Percentiles rank a stretch among this genome's conserved stretches.
phyloP scores from a whole-genome alignment of 163 green algal genomes.

The Scenedesmus sp. region DNA sequence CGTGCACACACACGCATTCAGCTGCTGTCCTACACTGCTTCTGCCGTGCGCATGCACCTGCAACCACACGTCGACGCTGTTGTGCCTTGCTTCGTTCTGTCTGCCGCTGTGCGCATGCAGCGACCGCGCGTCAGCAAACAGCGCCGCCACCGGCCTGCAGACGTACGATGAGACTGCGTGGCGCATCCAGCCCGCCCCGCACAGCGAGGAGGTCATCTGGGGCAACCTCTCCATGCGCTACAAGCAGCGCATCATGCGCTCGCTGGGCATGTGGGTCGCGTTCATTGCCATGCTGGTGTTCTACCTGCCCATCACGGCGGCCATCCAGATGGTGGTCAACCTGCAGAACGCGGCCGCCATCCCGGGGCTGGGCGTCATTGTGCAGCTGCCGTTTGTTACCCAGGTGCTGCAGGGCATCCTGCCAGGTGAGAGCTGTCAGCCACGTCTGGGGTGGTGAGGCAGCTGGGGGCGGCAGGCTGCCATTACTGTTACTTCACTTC shows the following conservation, averaged over 20 bases:
- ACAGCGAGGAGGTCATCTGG: conserved; percentile 49
- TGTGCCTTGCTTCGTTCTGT: not conserved
- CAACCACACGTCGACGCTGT: too few relatives aligned
- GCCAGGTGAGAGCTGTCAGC: conserved; percentile 63
- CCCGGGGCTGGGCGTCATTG: conserved; percentile 60
- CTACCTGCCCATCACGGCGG: conserved; percentile 72
- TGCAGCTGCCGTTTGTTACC: conserved; percentile 61
- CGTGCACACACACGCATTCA: too few relatives aligned
- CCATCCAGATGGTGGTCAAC: conserved; percentile 78
- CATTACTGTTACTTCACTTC: too few relatives aligned
- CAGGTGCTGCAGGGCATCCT: conserved; percentile 78
- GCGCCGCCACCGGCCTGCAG: conserved; percentile 48
- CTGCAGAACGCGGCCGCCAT: conserved; percentile 65
- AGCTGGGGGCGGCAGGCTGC: too few relatives aligned
- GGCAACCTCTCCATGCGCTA: conserved; percentile 45
- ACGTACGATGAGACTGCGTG: conserved; percentile 52
- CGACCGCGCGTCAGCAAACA: conserved; percentile 23
- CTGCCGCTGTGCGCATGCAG: not conserved
- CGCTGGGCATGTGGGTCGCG: conserved; percentile 41
- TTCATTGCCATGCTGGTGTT: conserved; percentile 81
- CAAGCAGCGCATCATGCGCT: conserved; percentile 25
- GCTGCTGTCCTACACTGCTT: too few relatives aligned
- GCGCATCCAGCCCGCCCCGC: conserved; percentile 40
- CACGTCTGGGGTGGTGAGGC: too few relatives aligned
- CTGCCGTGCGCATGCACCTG: too few relatives aligned